Evolutionary conservation across 2,329 filamentous ascomycete species (phyloP).

Genomic region (Alternaria solani): DNA sequence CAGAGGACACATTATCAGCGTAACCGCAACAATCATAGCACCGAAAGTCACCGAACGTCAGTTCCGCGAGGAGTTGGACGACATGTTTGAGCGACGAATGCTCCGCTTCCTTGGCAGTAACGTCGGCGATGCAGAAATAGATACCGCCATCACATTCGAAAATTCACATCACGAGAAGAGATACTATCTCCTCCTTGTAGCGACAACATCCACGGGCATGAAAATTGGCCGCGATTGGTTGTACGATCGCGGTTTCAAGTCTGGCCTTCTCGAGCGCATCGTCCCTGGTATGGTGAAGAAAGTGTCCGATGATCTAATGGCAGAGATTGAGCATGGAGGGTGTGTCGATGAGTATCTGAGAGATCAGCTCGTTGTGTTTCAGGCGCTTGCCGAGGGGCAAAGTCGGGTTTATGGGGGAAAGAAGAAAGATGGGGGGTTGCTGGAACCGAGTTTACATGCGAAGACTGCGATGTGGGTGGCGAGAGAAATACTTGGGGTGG

Average conservation of each 20-base stretch:
- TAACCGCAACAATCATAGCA: constrained; percentile 52
- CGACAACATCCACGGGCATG: constrained; percentile 58
- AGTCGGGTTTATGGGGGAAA: constrained; percentile 47
- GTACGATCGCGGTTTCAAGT: constrained; percentile 46
- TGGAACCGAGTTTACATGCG: constrained; percentile 54
- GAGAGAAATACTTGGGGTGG: constrained; percentile 48
- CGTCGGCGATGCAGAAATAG: constrained; percentile 7
- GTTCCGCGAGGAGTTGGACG: constrained; percentile 36
- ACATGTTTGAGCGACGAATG: constrained; percentile 31
- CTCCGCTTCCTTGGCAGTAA: constrained; percentile 23
- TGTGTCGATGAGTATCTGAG: constrained; percentile 64
- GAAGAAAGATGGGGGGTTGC: constrained; percentile 27
- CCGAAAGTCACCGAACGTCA: constrained; percentile 43
- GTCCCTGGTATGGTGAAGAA: constrained; percentile 52
- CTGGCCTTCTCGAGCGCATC: constrained; percentile 32
- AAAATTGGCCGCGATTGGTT: constrained; percentile 62
- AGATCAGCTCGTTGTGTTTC: constrained; percentile 68
- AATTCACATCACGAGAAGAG: constrained; percentile 55
- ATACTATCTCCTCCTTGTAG: constrained; percentile 64
- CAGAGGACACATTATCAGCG: constrained; percentile 34
- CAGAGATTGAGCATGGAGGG: constrained; percentile 57
- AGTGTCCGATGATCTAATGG: constrained; percentile 56
- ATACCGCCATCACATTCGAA: constrained; percentile 47
- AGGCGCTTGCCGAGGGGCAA: constrained; percentile 60
- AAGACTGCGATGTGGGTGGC: constrained; percentile 58